A percentile compares a stretch with the other conserved stretches of the same genome.
Conservation (phyloP, 2,329 filamentous ascomycete species). For the Sporothrix brunneoviolacea region DNA sequence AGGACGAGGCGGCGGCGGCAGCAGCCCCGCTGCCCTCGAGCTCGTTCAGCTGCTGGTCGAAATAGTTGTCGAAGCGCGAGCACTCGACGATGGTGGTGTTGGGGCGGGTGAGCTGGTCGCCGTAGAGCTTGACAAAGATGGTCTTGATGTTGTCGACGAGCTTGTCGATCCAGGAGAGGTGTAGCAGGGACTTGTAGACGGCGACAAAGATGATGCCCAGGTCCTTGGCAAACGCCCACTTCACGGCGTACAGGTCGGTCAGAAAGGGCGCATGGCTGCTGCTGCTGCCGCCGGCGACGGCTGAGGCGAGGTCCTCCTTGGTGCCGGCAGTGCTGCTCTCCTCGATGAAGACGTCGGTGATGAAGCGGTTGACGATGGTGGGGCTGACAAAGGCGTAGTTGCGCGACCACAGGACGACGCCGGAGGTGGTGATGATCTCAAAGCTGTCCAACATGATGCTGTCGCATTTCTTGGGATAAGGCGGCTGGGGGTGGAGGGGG, state of each 20-base stretch:
- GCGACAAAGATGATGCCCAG: constrained; percentile 93
- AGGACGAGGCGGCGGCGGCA: neutral
- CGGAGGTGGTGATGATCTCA: constrained; percentile 91
- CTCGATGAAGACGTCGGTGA: constrained; percentile 95
- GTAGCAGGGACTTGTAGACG: constrained; percentile 91
- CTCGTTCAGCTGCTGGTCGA: constrained; percentile 84
- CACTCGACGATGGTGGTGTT: constrained; percentile 75
- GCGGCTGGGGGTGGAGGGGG: neutral
- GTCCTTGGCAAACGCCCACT: constrained; percentile 90
- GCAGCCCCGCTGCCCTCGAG: constrained; percentile 53
- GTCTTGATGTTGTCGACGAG: constrained; percentile 91
- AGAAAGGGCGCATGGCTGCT: constrained; percentile 57
- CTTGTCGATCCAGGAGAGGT: constrained; percentile 95
- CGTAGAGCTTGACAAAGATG: constrained; percentile 86
- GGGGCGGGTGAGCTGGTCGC: constrained; percentile 74
- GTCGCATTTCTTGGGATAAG: neutral
- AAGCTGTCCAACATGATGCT: constrained; percentile 83
- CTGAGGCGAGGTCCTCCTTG: constrained; percentile 52
- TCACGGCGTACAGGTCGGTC: constrained; percentile 88
- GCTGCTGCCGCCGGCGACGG: constrained; percentile 44
- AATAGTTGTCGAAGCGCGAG: constrained; percentile 79
- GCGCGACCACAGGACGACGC: constrained; percentile 94
- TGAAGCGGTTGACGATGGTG: constrained; percentile 86
- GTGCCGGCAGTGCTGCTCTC: constrained; percentile 66
- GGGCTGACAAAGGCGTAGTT: constrained; percentile 74